Evolutionary conservation across 306 rosid species (phyloP).

Genomic region (Inga oerstediana): DNA sequence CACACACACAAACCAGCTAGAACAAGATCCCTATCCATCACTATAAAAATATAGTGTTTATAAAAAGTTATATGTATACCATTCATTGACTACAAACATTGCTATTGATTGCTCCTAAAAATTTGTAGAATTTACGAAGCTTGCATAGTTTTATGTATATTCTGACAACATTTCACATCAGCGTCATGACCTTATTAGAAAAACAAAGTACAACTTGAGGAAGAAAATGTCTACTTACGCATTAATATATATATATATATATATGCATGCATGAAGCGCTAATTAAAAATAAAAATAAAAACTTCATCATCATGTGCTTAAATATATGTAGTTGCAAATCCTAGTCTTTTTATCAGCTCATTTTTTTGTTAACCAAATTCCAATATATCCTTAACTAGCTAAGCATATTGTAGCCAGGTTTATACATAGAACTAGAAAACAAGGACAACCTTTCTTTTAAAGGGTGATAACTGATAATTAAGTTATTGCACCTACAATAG

Average conservation of each 20-base stretch:
- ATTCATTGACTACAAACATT: not conserved
- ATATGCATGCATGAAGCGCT: not conserved
- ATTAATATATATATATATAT: not conserved
- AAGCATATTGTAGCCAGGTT: slow-evolving; percentile 33
- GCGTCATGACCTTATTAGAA: not conserved
- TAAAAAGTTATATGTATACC: not conserved
- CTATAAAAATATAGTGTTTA: not conserved
- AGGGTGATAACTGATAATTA: slow-evolving; percentile 2
- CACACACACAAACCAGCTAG: not conserved
- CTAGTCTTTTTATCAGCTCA: not conserved
- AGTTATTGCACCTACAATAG: slow-evolving; percentile 34
- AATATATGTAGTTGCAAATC: not conserved
- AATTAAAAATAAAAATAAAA: not conserved
- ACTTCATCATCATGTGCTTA: slow-evolving; percentile 21
- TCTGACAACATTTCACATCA: not conserved
- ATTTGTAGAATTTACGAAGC: not conserved
- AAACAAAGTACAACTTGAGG: not conserved
- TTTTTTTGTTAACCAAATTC: slow-evolving; percentile 26
- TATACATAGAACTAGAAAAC: slow-evolving; percentile 26
- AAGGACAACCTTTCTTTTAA: slow-evolving; percentile 36
- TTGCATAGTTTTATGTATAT: not conserved
- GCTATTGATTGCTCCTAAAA: not conserved
- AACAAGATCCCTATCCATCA: not conserved
- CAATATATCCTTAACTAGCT: slow-evolving; percentile 45
- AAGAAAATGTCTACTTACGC: not conserved